Evolutionary conservation across 306 rosid genomes (phyloP), one percentile per base, ranked within the genome.

Genomic region (Casuarina cunninghamiana): DNA sequence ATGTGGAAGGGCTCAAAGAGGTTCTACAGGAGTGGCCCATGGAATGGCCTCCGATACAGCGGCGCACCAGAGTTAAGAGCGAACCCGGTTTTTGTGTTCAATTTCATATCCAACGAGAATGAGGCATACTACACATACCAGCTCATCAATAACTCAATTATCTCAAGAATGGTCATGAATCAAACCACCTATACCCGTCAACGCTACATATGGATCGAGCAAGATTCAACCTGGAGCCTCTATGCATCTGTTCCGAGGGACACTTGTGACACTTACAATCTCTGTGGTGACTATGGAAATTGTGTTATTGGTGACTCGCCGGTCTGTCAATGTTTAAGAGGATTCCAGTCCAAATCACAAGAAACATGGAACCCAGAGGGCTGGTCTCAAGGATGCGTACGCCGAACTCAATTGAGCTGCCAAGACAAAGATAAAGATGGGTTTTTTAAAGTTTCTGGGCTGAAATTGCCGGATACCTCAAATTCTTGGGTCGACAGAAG

Each of bases 381-480:
- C 42, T 78, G 63, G 79, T 57, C 81, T 71, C 72, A 73, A n/a
- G 96, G 96, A 17, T 90, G 96, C 49, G 83, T 35, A 4, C 75
- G 85, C 5, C 62, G 61, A 46, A 61, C 73, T 50, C 78, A 57
- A 4, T 61, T 83, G 65, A 79, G 71, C 21, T 88, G 96, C 71
- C 58, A 55, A 71, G 71, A 63, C 26, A 71, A 49, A 7, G 46
- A 65, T 65, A 39, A 16, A 39, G 78, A 78, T 77, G 81, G 72
- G 45, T 87, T 86, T 72, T 0, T 71, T 0, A 72, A 53, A 39
- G 65, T 57, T 63, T 35, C 0, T 0, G 86, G 84, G 60, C 2
- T 90, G 68, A 89, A 89, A 38, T 74, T 87, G 79, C 96, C 93
- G 0, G 96, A 89, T 53, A 86, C 93, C 5, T 78, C 74, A 5